Conservation (phyloP, 2,329 filamentous ascomycete species). For the Ophiostoma piceae region DNA sequence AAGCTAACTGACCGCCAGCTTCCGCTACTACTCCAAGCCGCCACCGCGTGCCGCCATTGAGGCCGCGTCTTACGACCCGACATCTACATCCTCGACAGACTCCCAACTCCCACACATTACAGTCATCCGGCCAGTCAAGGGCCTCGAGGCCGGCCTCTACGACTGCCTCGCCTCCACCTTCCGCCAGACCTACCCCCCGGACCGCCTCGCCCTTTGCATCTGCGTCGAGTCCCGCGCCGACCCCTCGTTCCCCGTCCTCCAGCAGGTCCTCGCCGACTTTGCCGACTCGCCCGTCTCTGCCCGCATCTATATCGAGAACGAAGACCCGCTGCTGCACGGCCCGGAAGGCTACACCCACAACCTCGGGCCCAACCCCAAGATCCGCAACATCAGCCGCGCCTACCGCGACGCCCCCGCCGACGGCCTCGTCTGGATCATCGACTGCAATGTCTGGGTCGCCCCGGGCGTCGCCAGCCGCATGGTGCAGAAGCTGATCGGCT, state of each 20-base stretch:
- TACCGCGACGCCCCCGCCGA: slow-evolving; percentile 89
- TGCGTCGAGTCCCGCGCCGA: slow-evolving; percentile 73
- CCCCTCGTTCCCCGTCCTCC: slow-evolving; percentile 68
- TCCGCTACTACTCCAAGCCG: slow-evolving; percentile 48
- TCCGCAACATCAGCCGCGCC: slow-evolving; percentile 89
- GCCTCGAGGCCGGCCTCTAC: slow-evolving; percentile 82
- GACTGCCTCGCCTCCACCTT: slow-evolving; percentile 87
- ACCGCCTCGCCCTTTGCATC: slow-evolving; percentile 73
- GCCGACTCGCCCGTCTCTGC: slow-evolving; percentile 64
- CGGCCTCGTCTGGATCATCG: slow-evolving; percentile 88
- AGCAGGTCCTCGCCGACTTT: slow-evolving; percentile 67
- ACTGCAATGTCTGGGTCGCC: slow-evolving; percentile 93
- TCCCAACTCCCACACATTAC: slow-evolving; percentile 64
- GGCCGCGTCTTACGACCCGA: slow-evolving; percentile 23
- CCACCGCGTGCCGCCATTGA: slow-evolving; percentile 49
- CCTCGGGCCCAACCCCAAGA: slow-evolving; percentile 96
- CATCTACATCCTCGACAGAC: slow-evolving; percentile 34
- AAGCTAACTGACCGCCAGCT: slow-evolving; percentile 36
- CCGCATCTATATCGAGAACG: slow-evolving; percentile 45
- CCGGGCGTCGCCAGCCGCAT: slow-evolving; percentile 75
- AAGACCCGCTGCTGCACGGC: slow-evolving; percentile 33
- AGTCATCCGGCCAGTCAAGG: slow-evolving; percentile 88
- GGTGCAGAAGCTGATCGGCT: slow-evolving; percentile 78
- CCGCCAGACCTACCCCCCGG: slow-evolving; percentile 69
- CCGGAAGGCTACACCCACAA: slow-evolving; percentile 46